Evolutionary conservation across 805 yeast genomes (phyloP), one percentile per base, ranked within the genome.

Genomic region (Starmerella gropengiesseri): DNA sequence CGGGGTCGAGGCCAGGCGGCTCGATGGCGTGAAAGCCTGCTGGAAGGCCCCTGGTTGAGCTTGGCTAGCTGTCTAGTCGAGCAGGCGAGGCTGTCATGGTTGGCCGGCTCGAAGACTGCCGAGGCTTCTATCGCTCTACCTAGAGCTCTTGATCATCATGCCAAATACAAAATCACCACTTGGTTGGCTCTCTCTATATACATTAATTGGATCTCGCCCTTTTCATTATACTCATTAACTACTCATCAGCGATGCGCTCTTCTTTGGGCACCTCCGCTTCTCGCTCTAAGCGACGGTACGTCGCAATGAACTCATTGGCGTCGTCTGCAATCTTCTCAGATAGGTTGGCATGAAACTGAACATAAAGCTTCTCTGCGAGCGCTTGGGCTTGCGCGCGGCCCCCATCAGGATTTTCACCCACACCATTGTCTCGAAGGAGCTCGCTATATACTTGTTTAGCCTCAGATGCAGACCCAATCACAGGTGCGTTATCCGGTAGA

Each of bases 321-420:
- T 54, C 59, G 7, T 34, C 29, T 13, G 54, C 50, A 29, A 57
- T 51, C 21, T 48, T 38, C 14, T 37, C 40, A n/a, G 44, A 17
- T 30, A 60, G 43, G 40, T 50, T 51, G 16, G 44, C 56, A 20
- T 44, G 46, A 41, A 54, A 59, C 22, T 20, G 37, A 23, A 34
- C 37, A 41, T 59, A 59, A 25, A 54, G 31, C 11, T 35, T 45
- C 45, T 56, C 59, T 12, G 62, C 62, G 23, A 59, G 45, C 12
- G 20, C 37, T 13, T 50, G 46, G 11, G 56, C 47, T 21, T 41
- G 48, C 19, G 20, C 14, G 9, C 39, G 39, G 31, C 35, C 26
- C 11, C 25, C 28, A n/a, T 31, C 38, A 8, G 20, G 4, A n/a
- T 22, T 29, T 3, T 18, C 37, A 4, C 33, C 7, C 8, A 25